Percentiles rank a stretch among this genome's conserved stretches.
phyloP scores from a whole-genome alignment of 768 basidiomycete genomes.

The Boletus pseudo-olivaceus region DNA sequence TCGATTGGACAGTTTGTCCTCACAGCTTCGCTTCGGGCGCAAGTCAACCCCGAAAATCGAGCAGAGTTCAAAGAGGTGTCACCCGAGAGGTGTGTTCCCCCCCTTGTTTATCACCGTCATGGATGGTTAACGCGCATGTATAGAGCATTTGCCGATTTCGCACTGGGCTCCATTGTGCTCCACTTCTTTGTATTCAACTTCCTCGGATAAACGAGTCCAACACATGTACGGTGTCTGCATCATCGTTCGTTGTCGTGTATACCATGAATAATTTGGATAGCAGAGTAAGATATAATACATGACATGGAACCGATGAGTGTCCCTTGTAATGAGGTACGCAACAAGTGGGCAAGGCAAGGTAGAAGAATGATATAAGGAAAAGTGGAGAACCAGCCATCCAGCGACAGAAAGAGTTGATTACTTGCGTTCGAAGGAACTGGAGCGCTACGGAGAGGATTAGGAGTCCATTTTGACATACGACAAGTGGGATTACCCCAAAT shows the following conservation, averaged over 20 bases:
- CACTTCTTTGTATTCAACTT: slow-evolving; percentile 99
- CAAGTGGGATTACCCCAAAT: slow-evolving; percentile 53
- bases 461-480: neutral
- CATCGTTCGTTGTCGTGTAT: neutral
- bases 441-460: slow-evolving; percentile 46
- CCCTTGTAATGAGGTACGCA: neutral
- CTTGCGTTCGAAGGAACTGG: slow-evolving; percentile 66
- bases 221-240: neutral
- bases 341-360: neutral
- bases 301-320: neutral
- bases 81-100: slow-evolving; percentile 74
- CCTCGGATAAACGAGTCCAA: slow-evolving; percentile 58
- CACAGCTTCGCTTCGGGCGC: slow-evolving; percentile 85
- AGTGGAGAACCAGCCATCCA: neutral
- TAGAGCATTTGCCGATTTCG: slow-evolving; percentile 98
- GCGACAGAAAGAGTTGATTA: neutral
- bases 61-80: slow-evolving; percentile 86
- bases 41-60: slow-evolving; percentile 85
- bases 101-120: neutral
- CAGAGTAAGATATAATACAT: slow-evolving; percentile 14
- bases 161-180: slow-evolving; percentile 88
- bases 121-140: neutral
- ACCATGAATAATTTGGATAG: neutral
- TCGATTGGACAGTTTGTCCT: slow-evolving; percentile 97
- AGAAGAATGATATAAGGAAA: neutral